Percentiles rank a stretch among this genome's conserved stretches.
Evolutionary conservation across 495 filamentous ascomycete species (phyloP).

Genomic region (Talaromyces thailandensis): DNA sequence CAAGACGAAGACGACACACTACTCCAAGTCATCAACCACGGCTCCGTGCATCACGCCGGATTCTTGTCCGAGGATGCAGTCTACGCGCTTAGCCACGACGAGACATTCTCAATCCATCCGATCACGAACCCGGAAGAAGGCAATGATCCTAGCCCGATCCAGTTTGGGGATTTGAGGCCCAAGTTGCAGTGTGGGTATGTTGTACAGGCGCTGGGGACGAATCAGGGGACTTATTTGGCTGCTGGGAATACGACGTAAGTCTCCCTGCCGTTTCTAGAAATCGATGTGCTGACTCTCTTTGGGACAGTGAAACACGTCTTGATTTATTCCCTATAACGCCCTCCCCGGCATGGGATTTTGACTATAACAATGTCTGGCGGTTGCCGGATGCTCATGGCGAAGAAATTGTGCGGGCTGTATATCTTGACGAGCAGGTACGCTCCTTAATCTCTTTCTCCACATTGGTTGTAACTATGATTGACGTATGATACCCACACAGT

Average conservation of each 20-base stretch:
- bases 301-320: slow-evolving; percentile 49
- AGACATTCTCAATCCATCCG: slow-evolving; percentile 69
- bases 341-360: slow-evolving; percentile 49
- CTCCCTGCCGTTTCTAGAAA: neutral
- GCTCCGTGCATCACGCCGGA: slow-evolving; percentile 75
- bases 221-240: slow-evolving; percentile 32
- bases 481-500: too few species aligned
- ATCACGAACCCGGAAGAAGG: slow-evolving; percentile 48
- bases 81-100: slow-evolving; percentile 72
- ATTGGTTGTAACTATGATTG: too few species aligned
- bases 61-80: slow-evolving; percentile 63
- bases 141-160: slow-evolving; percentile 38
- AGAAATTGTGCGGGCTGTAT: slow-evolving; percentile 75
- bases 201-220: slow-evolving; percentile 57
- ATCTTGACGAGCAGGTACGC: slow-evolving; percentile 58
- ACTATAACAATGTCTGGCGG: slow-evolving; percentile 50
- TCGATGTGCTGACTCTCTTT: neutral
- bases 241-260: slow-evolving; percentile 34
- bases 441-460: neutral
- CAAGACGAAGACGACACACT: slow-evolving; percentile 81
- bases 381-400: slow-evolving; percentile 71
- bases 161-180: slow-evolving; percentile 70
- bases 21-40: slow-evolving; percentile 80
- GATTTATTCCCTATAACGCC: slow-evolving; percentile 58
- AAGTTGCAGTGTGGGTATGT: slow-evolving; percentile 73